These are phyloP conservation scores for Pterocarpus santalinus DNA, from an alignment of 306 rosid species.

Conservation along the genomic window DNA sequence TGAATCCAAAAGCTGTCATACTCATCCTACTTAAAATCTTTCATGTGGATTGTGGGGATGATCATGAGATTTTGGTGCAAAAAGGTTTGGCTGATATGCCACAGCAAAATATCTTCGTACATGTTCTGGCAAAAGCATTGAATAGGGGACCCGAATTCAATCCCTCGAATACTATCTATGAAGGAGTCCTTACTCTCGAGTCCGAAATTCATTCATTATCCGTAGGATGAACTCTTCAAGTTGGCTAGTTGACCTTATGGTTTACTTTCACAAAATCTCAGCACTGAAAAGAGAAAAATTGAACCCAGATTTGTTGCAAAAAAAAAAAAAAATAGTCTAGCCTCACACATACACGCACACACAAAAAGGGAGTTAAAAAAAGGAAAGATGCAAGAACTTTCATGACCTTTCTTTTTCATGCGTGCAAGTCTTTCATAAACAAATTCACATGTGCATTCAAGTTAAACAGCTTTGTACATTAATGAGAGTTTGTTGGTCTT, in stretches of 20 bases:
- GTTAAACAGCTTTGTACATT: background rate
- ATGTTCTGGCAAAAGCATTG: slow-evolving; percentile 9
- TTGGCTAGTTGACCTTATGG: background rate
- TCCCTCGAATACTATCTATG: background rate
- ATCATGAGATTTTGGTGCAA: slow-evolving; percentile 30
- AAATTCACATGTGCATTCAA: background rate
- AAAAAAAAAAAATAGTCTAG: background rate
- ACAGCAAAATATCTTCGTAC: slow-evolving; percentile 12
- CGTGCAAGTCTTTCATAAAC: background rate
- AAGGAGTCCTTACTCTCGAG: background rate
- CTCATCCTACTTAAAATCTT: background rate
- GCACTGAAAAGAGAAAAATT: background rate
- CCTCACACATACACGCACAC: background rate
- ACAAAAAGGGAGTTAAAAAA: background rate
- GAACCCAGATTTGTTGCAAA: background rate
- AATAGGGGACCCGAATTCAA: slow-evolving; percentile 20
- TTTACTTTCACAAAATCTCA: background rate
- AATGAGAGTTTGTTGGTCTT: background rate
- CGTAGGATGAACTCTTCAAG: background rate
- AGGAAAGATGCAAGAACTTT: background rate
- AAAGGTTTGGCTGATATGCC: background rate
- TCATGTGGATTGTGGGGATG: background rate
- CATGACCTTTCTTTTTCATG: background rate
- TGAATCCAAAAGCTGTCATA: slow-evolving; percentile 33
- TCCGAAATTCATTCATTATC: background rate